Base-by-base conservation (phyloP, 768 basidiomycete genomes). In the Amanita polypyramis region DNA sequence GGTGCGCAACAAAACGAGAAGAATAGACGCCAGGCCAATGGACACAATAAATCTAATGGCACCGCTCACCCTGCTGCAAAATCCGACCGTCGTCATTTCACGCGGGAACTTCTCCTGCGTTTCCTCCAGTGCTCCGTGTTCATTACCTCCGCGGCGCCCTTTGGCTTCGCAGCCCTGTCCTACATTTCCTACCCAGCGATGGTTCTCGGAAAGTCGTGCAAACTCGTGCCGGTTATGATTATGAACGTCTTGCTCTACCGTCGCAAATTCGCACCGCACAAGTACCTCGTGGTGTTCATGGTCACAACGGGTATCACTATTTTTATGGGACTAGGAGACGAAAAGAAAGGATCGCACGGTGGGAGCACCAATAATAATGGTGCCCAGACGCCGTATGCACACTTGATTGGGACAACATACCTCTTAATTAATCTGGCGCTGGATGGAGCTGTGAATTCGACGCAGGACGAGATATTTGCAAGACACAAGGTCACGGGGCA, bases 201-300 rank as follows among this genome's bases (percentile, higher is more conserved):
- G 88, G 94, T 98, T 29, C 84, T 98, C 54, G 96, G 90, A 45
- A 98, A 98, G 65, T 97, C 94, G 0, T 98, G 96, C 75, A 98
- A 98, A 63, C 89, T 99, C 61, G 91, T 99, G 37, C 96, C 96
- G 0, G 96, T 94, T 51, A 90, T 95, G 80, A 77, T 98, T 64
- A 93, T 98, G 85, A 97, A 98, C 67, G 82, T 98, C 56, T 58
- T 98, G 33, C 74, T 97, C 50, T 98, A 98, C 67, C 90, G 94
- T 47, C 84, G 95, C 42, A 76, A 77, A 53, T 98, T 97, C 63
- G 87, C 92, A 0, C 75, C 81, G 1, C 86, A 98, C 77, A 98
- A 98, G 62, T 99, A 98, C 65, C 67, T 92, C 56, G 93, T 99
- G 38, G 96, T 96, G 15, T 66, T 74, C n/a, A 81, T 95, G 74